phyloP scores from a whole-genome alignment of 495 filamentous ascomycete species.

The Hyaloscypha bicolor region DNA sequence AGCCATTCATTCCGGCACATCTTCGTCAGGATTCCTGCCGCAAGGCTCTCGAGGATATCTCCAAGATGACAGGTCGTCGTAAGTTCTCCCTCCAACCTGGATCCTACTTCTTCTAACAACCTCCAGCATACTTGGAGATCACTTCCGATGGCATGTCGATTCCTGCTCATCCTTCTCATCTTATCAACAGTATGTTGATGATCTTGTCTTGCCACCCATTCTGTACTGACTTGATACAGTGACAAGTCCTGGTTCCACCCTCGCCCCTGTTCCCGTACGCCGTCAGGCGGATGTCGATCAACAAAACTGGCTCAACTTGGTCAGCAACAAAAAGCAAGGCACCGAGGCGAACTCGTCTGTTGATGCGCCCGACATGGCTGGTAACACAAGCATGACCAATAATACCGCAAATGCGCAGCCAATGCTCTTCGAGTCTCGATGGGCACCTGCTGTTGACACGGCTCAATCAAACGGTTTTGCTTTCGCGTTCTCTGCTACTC shows the following conservation, averaged over 20 bases:
- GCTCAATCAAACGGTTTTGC: background rate
- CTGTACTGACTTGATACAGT: background rate
- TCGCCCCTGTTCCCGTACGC: background rate
- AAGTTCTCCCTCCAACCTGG: background rate
- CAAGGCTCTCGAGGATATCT: conserved; percentile 6
- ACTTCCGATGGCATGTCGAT: conserved; percentile 8
- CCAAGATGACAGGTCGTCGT: conserved; percentile 1
- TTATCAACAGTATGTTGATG: background rate
- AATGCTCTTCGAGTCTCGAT: background rate
- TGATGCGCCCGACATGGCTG: background rate
- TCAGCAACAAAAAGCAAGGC: too few relatives aligned
- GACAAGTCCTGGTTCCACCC: background rate
- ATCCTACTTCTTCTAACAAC: background rate
- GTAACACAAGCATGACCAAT: background rate
- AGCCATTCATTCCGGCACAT: conserved; percentile 13
- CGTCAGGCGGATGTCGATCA: background rate
- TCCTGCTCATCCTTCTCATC: background rate
- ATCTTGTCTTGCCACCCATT: background rate
- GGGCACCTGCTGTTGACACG: background rate
- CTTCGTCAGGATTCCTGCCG: conserved; percentile 3
- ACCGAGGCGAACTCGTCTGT: background rate
- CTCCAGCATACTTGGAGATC: background rate
- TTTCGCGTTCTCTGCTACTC: background rate
- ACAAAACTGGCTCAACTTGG: too few relatives aligned
- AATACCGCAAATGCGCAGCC: background rate